A percentile compares a stretch with the other conserved stretches of the same genome.
Conservation (phyloP, 2,329 filamentous ascomycete genomes). For the Diplodia corticola region DNA sequence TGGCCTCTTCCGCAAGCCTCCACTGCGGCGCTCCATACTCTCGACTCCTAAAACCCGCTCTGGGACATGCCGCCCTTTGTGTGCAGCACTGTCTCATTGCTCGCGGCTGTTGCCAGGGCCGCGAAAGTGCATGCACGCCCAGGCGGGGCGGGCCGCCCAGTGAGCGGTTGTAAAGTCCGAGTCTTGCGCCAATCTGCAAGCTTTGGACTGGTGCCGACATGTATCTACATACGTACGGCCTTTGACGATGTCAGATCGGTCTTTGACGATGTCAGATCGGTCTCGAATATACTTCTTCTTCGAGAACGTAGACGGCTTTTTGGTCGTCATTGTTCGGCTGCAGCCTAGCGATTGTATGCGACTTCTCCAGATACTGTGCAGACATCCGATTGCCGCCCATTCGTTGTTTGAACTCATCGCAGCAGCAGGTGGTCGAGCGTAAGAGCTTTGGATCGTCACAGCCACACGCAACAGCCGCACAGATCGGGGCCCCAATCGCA, state of each 20-base stretch:
- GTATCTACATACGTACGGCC: background rate
- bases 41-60: background rate
- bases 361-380: background rate
- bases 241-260: background rate
- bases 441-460: constrained; percentile 4
- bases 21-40: background rate
- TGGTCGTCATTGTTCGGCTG: background rate
- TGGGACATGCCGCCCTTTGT: background rate
- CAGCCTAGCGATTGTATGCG: background rate
- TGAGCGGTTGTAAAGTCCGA: background rate
- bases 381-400: too few relatives aligned
- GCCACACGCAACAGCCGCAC: background rate
- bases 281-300: background rate
- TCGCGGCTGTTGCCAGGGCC: background rate
- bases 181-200: background rate
- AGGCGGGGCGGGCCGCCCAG: constrained; percentile 9
- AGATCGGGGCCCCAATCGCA: constrained; percentile 3
- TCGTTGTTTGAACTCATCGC: background rate
- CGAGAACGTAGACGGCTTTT: background rate
- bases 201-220: background rate
- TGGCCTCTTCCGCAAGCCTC: background rate
- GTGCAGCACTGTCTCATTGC: background rate
- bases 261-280: background rate
- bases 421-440: background rate
- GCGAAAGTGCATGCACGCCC: background rate